phyloP scores from a whole-genome alignment of 768 basidiomycete species.

The Dictyophora rubrovolvata region DNA sequence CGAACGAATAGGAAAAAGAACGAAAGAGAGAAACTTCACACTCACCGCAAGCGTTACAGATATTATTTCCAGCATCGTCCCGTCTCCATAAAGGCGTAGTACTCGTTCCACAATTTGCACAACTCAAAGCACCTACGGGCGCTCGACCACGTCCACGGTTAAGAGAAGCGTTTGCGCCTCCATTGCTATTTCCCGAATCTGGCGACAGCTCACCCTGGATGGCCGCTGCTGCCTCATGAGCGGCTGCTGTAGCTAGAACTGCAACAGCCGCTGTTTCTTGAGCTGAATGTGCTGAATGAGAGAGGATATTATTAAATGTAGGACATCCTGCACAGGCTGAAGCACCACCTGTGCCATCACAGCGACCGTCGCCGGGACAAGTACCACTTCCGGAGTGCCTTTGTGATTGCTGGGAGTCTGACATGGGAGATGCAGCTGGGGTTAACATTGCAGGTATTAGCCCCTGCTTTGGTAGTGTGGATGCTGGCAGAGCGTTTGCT shows the following conservation, averaged over 20 bases:
- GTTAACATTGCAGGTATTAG: constrained; percentile 14
- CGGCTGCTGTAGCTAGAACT: constrained; percentile 15
- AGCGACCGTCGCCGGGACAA: constrained; percentile 97
- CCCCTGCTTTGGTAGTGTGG: neutral
- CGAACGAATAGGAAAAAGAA: constrained; percentile 19
- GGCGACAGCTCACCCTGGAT: constrained; percentile 17
- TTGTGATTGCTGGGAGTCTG: constrained; percentile 13
- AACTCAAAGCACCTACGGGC: constrained; percentile 65
- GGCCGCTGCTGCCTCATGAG: constrained; percentile 18
- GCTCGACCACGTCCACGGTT: constrained; percentile 16
- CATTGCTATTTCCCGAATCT: constrained; percentile 12
- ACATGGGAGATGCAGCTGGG: constrained; percentile 17
- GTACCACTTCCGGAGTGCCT: constrained; percentile 41
- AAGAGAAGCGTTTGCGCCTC: constrained; percentile 6
- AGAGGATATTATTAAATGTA: constrained; percentile 81
- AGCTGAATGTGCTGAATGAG: constrained; percentile 32
- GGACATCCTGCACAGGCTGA: constrained; percentile 92
- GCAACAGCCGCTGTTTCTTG: constrained; percentile 25
- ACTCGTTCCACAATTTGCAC: constrained; percentile 83
- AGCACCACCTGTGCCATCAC: constrained; percentile 94
- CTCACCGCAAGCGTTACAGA: constrained; percentile 92
- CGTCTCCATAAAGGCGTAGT: constrained; percentile 86
- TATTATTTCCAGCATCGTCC: constrained; percentile 85
- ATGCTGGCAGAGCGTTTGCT: constrained; percentile 14
- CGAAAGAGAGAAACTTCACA: constrained; percentile 20